These are phyloP conservation scores for Nicotiana benthamiana DNA, from an alignment of 257 asterid species.

Conservation along the genomic window DNA sequence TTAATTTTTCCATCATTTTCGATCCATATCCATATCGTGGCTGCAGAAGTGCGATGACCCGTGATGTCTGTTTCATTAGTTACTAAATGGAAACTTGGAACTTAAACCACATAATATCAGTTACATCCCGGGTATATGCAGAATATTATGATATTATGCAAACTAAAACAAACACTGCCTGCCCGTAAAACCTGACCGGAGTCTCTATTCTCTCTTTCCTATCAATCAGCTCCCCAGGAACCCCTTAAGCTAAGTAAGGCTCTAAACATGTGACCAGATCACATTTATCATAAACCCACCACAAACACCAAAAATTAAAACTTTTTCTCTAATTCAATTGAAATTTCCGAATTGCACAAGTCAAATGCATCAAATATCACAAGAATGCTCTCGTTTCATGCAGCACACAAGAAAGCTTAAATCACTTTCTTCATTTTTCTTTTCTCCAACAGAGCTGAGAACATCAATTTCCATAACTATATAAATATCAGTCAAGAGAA, in stretches of 20 bases:
- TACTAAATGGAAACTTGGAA: background rate
- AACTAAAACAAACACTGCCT: background rate
- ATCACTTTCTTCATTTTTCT: background rate
- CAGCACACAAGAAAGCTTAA: background rate
- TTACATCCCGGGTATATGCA: background rate
- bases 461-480: background rate
- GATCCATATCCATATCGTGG: background rate
- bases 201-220: background rate
- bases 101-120: background rate
- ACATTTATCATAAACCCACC: background rate
- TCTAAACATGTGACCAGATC: background rate
- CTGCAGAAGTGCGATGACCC: conserved; percentile 3
- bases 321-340: background rate
- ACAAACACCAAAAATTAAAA: background rate
- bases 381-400: background rate
- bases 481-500: background rate
- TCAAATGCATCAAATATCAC: conserved; percentile 1
- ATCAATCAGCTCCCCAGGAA: background rate
- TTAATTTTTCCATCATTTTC: background rate
- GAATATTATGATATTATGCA: background rate
- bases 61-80: background rate
- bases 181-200: background rate
- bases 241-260: background rate
- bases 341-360: background rate
- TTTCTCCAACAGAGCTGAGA: background rate